Evolutionary conservation across 1,139 yeast species (phyloP), one percentile per base, ranked within the genome.

Genomic region (Pichia sp.): DNA sequence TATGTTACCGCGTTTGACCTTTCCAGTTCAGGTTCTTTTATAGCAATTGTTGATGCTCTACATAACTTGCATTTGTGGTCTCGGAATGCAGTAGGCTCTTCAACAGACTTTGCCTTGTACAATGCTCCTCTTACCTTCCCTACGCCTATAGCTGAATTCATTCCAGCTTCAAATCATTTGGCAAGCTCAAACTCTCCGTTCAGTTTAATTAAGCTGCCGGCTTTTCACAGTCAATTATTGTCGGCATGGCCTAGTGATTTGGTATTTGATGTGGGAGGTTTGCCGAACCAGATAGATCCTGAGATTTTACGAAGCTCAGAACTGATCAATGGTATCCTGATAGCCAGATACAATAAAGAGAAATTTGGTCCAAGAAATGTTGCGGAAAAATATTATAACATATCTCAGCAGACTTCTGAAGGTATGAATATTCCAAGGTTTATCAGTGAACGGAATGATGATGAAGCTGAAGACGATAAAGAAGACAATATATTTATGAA

Each of bases 171-270:
- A 43, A 66, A 65, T 43, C 66, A 59, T 30, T 64, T 68, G 2
- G 63, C 69, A 8, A 68, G 68, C 3, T 59, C 68, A 49, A 79
- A 79, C 46, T 69, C 73, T 2, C 92, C 97, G 0, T 73, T 93
- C 52, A 85, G 85, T 48, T 67, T 82, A 1, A 75, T 93, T 1
- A 97, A 97, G 8, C 74, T 93, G 82, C 98, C 99, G 0, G 90
- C 85, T 65, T 93, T 90, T 68, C 84, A 83, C 59, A 91, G 87
- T 50, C 80, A 81, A 52, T 75, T 95, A 27, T 74, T 92, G 14
- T 90, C 97, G 0, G 85, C 90, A 20, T 92, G 92, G 89, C 85
- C 91, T 0, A 65, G 76, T 2, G 85, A 84, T 55, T 68, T 79
- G 59, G 75, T 79, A 24, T 87, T 85, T 65, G 66, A 80, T 72